These are phyloP conservation scores for Geotrichum cucujoidarum DNA, from an alignment of 1,139 yeast species.

Conservation along the genomic window DNA sequence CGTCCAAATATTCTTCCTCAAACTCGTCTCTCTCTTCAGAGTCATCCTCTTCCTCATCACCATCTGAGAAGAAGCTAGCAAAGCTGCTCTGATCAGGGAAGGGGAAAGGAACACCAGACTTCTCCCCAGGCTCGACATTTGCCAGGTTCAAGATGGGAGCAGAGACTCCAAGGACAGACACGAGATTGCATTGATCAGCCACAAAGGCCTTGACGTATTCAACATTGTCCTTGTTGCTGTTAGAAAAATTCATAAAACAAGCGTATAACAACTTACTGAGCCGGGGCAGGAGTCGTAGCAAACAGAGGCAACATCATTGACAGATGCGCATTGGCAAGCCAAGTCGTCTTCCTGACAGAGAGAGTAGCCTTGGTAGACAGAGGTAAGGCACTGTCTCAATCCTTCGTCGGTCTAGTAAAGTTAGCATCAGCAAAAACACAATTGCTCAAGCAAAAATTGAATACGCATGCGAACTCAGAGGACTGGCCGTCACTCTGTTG, in stretches of 20 bases:
- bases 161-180: slow-evolving; percentile 12
- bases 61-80: slow-evolving; percentile 10
- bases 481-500: not conserved
- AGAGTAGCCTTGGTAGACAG: slow-evolving; percentile 21
- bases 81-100: slow-evolving; percentile 18
- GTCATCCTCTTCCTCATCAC: slow-evolving; percentile 11
- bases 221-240: slow-evolving; percentile 9
- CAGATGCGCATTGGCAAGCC: slow-evolving; percentile 26
- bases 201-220: slow-evolving; percentile 19
- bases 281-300: slow-evolving; percentile 25
- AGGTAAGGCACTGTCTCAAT: slow-evolving; percentile 14
- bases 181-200: slow-evolving; percentile 22
- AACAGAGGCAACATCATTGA: slow-evolving; percentile 22
- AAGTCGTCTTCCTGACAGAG: slow-evolving; percentile 24
- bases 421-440: not conserved
- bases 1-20: slow-evolving; percentile 10
- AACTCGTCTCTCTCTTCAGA: slow-evolving; percentile 11
- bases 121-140: slow-evolving; percentile 27
- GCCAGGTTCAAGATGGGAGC: slow-evolving; percentile 26
- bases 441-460: too few species aligned
- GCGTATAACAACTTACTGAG: slow-evolving; percentile 18
- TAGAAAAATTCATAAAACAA: not conserved
- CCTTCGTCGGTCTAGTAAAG: slow-evolving; percentile 17
- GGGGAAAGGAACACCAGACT: slow-evolving; percentile 21
- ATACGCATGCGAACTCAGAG: slow-evolving; percentile 12